Evolutionary conservation across 495 filamentous ascomycete species (phyloP).

Genomic region (Corynascus novoguineensis): DNA sequence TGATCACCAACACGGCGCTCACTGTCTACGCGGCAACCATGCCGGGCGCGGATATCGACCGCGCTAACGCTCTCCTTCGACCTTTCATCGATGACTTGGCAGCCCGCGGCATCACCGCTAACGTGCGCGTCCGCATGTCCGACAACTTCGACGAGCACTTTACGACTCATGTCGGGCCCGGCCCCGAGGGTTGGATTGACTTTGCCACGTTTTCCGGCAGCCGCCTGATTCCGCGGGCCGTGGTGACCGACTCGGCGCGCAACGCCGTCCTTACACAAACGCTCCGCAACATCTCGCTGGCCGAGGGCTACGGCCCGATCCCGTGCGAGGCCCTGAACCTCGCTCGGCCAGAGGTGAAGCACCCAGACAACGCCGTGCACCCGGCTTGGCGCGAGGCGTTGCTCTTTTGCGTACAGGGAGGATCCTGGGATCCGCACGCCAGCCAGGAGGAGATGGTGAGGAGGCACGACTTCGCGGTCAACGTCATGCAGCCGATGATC

Average conservation of each 20-base stretch:
- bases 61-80: conserved; percentile 3
- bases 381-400: neutral
- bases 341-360: too few relatives aligned
- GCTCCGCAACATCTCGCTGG: neutral
- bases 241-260: neutral
- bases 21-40: too few relatives aligned
- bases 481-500: too few relatives aligned
- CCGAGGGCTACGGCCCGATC: neutral
- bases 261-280: neutral
- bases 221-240: conserved; percentile 4
- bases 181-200: conserved; percentile 2
- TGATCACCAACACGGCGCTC: too few relatives aligned
- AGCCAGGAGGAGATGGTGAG: conserved; percentile 40
- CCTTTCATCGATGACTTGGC: too few relatives aligned
- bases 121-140: neutral
- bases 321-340: neutral
- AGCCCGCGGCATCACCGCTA: too few relatives aligned
- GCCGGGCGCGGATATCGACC: too few relatives aligned
- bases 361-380: conserved; percentile 10
- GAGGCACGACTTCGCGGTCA: conserved; percentile 40
- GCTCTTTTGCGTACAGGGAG: neutral
- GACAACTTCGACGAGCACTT: neutral
- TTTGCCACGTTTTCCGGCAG: neutral
- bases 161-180: conserved; percentile 3
- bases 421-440: neutral